A percentile compares a stretch with the other conserved stretches of the same genome.
These are phyloP conservation scores for Sophora flavescens DNA, from an alignment of 306 rosid species.

Conservation along the genomic window DNA sequence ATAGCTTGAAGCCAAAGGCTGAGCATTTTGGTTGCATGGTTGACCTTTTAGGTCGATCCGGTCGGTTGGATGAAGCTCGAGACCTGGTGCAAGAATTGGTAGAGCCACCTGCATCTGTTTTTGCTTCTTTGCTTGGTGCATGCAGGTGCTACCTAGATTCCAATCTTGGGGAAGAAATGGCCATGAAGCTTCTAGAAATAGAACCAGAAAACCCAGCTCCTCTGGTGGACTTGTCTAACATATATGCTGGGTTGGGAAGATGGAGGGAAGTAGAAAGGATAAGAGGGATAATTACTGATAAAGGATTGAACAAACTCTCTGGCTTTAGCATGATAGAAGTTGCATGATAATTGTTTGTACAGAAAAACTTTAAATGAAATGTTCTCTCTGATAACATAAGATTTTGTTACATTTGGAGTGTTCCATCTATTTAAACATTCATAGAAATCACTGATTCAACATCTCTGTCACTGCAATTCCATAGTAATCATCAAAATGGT, in stretches of 20 bases:
- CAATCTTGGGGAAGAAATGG: conserved; percentile 70
- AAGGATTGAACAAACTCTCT: conserved; percentile 62
- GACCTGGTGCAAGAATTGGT: conserved; percentile 56
- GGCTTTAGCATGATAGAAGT: conserved; percentile 69
- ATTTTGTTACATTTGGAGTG: conserved; percentile 36
- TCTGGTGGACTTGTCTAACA: conserved; percentile 67
- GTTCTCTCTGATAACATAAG: conserved; percentile 42
- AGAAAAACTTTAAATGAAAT: conserved; percentile 35
- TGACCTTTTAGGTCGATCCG: conserved; percentile 77
- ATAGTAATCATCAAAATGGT: conserved; percentile 70
- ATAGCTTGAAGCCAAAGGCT: conserved; percentile 64
- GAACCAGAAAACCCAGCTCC: conserved; percentile 74
- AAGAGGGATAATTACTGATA: conserved; percentile 58
- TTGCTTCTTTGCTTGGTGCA: conserved; percentile 81
- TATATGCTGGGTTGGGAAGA: conserved; percentile 72
- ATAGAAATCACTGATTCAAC: conserved; percentile 55
- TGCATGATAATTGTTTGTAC: conserved; percentile 47
- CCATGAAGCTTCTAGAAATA: conserved; percentile 60
- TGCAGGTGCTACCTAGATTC: conserved; percentile 59
- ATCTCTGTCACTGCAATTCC: conserved; percentile 76
- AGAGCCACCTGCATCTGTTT: conserved; percentile 66
- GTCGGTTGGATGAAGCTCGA: conserved; percentile 64
- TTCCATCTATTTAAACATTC: conserved; percentile 12
- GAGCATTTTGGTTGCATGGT: conserved; percentile 71
- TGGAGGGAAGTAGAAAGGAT: conserved; percentile 82